Evolutionary conservation across 345 rosid genomes (phyloP), one percentile per base, ranked within the genome.

Genomic region (Camelina sativa): DNA sequence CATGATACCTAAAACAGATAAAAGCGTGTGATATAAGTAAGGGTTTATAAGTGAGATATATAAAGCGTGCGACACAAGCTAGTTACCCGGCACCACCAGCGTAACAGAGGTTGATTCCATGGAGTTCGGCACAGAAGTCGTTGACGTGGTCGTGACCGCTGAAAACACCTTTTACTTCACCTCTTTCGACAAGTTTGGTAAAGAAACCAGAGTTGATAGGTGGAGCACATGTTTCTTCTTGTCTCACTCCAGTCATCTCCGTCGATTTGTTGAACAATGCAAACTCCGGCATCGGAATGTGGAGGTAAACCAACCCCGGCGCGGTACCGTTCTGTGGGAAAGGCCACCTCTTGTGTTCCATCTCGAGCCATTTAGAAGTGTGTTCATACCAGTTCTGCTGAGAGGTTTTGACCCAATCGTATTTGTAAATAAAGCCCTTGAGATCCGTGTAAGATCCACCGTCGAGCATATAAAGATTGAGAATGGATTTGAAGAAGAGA

Each of bases 261-360:
- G 80, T 86, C 2, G 96, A 76, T n/a, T 86, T 67, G 51, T 82
- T 87, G 28, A 94, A 87, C 20, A 67, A 67, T 38, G 73, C 44
- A 62, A 88, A 90, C 73, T 94, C 98, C 15, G 97, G 96, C 84
- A 91, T 72, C 0, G 97, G 98, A 56, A 94, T 94, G 84, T 94
- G 98, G 78, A 94, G 83, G 83, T 83, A 91, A 9, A 75, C 97
- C 30, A 94, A 89, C n/a, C 96, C 97, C 0, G 97, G 95, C 17
- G 98, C 98, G 8, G 86, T 71, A 54, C 73, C 83, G 54, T 84
- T 84, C 76, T 86, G 91, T 34, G 86, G 78, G 22, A 56, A 51
- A 22, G 96, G 97, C 75, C 83, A 69, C 40, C 78, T 84, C 83
- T 44, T 81, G 76, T 90, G 86, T 74, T 72, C 82, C 81, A 66